A percentile compares a stretch with the other conserved stretches of the same genome.
phyloP scores from a whole-genome alignment of 371 early-diverging fungal species.

The Mucor piriformis region DNA sequence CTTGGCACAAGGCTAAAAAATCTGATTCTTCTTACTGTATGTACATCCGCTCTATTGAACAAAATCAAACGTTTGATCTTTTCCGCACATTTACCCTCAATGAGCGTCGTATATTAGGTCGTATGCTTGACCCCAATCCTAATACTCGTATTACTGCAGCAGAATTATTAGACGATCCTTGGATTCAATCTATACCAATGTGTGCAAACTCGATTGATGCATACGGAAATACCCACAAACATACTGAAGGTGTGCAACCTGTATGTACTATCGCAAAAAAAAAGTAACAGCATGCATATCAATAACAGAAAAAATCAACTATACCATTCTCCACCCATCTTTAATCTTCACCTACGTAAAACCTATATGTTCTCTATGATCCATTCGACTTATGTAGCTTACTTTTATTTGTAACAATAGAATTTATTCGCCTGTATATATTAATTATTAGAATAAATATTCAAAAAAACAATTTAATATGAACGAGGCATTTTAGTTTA shows the following conservation, averaged over 20 bases:
- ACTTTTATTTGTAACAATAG: background rate
- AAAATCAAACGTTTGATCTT: conserved; percentile 58
- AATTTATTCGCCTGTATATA: too few species aligned
- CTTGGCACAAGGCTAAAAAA: conserved; percentile 74
- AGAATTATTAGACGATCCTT: conserved; percentile 64
- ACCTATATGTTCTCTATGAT: background rate
- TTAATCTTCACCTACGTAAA: conserved; percentile 1
- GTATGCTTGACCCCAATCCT: conserved; percentile 52
- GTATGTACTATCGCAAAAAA: conserved; percentile 15
- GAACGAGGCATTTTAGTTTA: background rate
- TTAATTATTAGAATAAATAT: too few species aligned
- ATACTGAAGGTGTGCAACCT: conserved; percentile 28
- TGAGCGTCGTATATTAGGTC: conserved; percentile 56
- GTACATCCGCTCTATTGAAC: conserved; percentile 49
- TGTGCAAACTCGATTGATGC: conserved; percentile 21
- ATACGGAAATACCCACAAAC: conserved; percentile 12
- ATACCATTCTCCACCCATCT: conserved; percentile 5
- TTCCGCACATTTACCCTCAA: conserved; percentile 62
- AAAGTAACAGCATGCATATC: background rate
- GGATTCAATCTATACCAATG: conserved; percentile 66
- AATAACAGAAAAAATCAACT: background rate
- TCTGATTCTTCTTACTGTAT: conserved; percentile 63
- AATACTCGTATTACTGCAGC: conserved; percentile 57
- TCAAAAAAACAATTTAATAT: background rate
- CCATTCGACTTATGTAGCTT: background rate